phyloP scores from a whole-genome alignment of 106 monocot species.

The Ottelia alismoides region DNA sequence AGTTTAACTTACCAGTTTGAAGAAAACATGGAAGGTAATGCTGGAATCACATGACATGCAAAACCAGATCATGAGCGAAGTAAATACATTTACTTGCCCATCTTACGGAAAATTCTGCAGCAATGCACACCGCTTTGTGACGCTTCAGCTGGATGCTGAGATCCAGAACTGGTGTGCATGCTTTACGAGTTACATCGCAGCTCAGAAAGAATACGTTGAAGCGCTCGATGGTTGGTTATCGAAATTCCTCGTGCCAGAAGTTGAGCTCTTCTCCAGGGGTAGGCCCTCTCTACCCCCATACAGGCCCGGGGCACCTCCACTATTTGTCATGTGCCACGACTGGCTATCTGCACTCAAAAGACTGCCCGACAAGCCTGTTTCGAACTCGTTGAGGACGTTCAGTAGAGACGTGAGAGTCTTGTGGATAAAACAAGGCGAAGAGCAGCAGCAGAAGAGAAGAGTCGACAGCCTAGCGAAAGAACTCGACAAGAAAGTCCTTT shows the following conservation, averaged over 20 bases:
- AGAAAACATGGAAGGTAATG: constrained; percentile 76
- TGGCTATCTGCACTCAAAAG: constrained; percentile 45
- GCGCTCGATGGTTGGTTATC: constrained; percentile 82
- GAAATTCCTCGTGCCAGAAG: constrained; percentile 62
- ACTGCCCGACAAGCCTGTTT: constrained; percentile 51
- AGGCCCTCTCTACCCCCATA: constrained; percentile 21
- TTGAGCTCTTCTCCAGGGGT: constrained; percentile 35
- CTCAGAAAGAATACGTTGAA: constrained; percentile 73
- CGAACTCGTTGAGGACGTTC: constrained; percentile 52
- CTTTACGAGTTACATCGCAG: constrained; percentile 51
- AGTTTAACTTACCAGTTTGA: constrained; percentile 23
- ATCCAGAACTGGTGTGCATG: constrained; percentile 66
- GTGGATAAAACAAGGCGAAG: constrained; percentile 79
- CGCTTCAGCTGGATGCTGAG: constrained; percentile 66
- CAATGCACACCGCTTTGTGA: constrained; percentile 61
- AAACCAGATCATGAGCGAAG: constrained; percentile 71
- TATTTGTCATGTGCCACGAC: constrained; percentile 56
- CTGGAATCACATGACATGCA: constrained; percentile 82
- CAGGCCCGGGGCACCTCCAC: constrained; percentile 27
- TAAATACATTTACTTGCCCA: constrained; percentile 57
- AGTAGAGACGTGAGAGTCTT: constrained; percentile 43
- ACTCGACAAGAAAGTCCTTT: constrained; percentile 35
- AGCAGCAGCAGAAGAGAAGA: constrained; percentile 89
- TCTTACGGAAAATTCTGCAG: constrained; percentile 88
- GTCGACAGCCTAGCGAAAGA: constrained; percentile 78